phyloP scores from a whole-genome alignment of 257 asterid genomes.

The Nicotiana tabacum region DNA sequence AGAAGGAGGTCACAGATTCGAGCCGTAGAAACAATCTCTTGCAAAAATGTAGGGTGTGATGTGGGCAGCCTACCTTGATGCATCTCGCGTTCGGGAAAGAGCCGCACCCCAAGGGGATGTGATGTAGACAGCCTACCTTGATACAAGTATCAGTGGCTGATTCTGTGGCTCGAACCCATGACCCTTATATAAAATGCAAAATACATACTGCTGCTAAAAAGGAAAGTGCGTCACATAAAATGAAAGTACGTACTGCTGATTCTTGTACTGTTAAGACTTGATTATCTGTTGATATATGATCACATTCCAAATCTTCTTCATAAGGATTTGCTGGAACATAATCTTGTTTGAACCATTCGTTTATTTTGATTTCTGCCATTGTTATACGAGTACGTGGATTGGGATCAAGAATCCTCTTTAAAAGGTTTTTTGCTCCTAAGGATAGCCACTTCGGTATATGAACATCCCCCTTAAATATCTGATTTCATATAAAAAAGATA shows the following conservation, averaged over 20 bases:
- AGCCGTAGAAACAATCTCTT: no score
- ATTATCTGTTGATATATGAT: constrained; percentile 35
- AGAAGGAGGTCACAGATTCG: no score
- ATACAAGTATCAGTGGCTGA: no score
- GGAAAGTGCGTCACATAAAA: no score
- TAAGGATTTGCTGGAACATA: constrained; percentile 48
- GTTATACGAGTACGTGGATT: constrained; percentile 70
- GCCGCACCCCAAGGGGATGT: fast-evolving
- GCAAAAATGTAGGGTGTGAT: no score
- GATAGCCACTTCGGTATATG: constrained; percentile 89
- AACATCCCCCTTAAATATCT: constrained; percentile 39
- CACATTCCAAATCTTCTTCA: constrained; percentile 51
- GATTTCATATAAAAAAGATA: background rate
- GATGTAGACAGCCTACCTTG: fast-evolving
- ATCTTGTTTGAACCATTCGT: constrained; percentile 76
- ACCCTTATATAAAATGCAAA: no score
- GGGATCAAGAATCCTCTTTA: constrained; percentile 83
- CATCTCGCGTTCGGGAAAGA: no score
- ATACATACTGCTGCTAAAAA: no score
- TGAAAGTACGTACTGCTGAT: constrained; percentile 13
- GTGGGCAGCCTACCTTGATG: no score
- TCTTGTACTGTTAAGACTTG: constrained; percentile 46
- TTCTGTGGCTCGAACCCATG: fast-evolving
- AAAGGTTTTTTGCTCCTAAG: constrained; percentile 60
- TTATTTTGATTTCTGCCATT: constrained; percentile 53